Percentiles rank a stretch among this genome's conserved stretches.
phyloP scores from a whole-genome alignment of 176 grass and related monocot genomes.

The Rhipidocladum racemiflorum region DNA sequence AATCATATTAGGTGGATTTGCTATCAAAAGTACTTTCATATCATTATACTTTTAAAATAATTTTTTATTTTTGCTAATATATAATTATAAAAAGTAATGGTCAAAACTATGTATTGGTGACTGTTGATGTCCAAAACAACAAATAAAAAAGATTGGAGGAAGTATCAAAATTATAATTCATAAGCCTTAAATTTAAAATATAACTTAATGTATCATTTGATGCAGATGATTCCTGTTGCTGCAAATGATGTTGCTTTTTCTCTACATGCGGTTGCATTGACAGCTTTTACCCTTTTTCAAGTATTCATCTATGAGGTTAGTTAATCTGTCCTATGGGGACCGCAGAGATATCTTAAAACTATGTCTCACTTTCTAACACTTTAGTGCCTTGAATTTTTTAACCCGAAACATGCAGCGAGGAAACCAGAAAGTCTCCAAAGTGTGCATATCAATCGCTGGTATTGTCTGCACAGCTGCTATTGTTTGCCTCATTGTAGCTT shows the following conservation, averaged over 20 bases:
- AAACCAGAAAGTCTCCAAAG: constrained; percentile 82
- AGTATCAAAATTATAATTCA: background rate
- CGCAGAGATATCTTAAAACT: background rate
- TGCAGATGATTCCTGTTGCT: constrained; percentile 92
- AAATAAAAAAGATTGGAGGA: background rate
- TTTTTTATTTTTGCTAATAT: background rate
- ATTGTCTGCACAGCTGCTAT: constrained; percentile 60
- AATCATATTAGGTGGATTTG: background rate
- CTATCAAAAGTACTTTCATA: background rate
- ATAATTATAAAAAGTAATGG: background rate
- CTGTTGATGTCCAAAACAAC: background rate
- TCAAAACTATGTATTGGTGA: background rate
- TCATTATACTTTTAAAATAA: background rate
- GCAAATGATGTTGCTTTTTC: constrained; percentile 98
- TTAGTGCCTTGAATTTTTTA: constrained; percentile 17
- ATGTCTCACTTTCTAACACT: background rate
- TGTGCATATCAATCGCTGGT: constrained; percentile 59
- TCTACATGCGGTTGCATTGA: constrained; percentile 83
- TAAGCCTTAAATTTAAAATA: background rate
- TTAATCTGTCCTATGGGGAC: constrained; percentile 14
- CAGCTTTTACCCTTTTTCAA: constrained; percentile 89
- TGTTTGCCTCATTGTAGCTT: constrained; percentile 72
- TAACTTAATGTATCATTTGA: constrained; percentile 10
- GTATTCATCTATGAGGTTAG: constrained; percentile 94
- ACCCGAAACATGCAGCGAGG: constrained; percentile 64